Evolutionary conservation across 2,329 filamentous ascomycete species (phyloP).

Genomic region (Ophiocordyceps unilateralis): DNA sequence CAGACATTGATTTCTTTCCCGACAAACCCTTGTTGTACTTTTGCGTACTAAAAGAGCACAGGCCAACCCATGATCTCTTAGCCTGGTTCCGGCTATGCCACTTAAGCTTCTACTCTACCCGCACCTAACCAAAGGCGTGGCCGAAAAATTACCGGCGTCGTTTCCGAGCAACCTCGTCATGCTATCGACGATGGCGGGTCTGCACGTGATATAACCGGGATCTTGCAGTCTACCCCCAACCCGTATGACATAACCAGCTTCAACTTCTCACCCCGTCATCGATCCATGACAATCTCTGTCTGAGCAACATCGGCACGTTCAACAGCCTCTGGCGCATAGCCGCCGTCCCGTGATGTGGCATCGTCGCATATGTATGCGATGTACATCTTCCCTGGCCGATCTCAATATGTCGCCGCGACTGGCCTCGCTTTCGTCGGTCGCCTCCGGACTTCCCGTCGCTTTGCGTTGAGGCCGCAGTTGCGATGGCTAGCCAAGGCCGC

Average conservation of each 20-base stretch:
- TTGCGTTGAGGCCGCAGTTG: slow-evolving; percentile 16
- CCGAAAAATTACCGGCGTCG: no score
- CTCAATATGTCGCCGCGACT: slow-evolving; percentile 23
- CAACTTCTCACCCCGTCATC: background rate
- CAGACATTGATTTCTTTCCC: no score
- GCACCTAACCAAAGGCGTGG: no score
- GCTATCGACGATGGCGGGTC: no score
- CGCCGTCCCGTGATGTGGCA: slow-evolving; percentile 10
- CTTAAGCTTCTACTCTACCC: no score
- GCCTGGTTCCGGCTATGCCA: no score
- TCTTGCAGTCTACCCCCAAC: background rate
- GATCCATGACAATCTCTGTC: background rate
- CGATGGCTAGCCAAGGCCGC: slow-evolving; percentile 28
- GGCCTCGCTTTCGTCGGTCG: slow-evolving; percentile 34
- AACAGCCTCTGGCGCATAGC: slow-evolving; percentile 3
- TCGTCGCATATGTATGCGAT: slow-evolving; percentile 13
- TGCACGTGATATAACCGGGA: no score
- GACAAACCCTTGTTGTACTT: no score
- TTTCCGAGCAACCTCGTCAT: no score
- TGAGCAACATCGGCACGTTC: background rate
- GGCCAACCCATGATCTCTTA: no score
- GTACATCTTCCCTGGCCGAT: slow-evolving; percentile 14
- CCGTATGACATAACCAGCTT: background rate
- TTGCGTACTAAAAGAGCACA: no score
- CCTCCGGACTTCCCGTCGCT: slow-evolving; percentile 23